Evolutionary conservation across 305 asterid genomes (phyloP).

Genomic region (Salvia sclarea): DNA sequence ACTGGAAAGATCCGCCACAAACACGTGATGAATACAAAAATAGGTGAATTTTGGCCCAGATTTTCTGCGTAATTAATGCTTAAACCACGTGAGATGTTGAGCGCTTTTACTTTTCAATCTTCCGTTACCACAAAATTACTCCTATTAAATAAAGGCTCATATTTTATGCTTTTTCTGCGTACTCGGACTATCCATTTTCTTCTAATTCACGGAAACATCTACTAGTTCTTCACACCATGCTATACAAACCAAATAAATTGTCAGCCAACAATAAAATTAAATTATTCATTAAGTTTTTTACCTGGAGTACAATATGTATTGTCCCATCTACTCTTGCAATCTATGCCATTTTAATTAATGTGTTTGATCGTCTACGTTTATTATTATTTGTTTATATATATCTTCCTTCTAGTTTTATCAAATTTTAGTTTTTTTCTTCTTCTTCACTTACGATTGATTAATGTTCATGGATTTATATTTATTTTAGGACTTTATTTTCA

Average conservation of each 20-base stretch:
- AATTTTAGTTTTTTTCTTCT: background rate
- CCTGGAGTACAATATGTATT: background rate
- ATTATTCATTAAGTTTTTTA: too few species aligned
- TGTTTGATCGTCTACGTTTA: too few species aligned
- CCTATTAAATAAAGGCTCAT: background rate
- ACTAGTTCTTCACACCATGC: too few species aligned
- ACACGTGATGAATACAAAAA: slow-evolving; percentile 2
- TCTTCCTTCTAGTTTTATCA: too few species aligned
- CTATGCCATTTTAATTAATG: background rate
- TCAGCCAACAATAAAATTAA: too few species aligned
- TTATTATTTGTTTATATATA: too few species aligned
- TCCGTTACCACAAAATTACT: background rate
- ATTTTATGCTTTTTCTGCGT: background rate
- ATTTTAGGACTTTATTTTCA: too few species aligned
- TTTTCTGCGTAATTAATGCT: slow-evolving; percentile 27
- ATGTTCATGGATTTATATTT: too few species aligned
- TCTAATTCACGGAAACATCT: background rate
- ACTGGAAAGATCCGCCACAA: background rate
- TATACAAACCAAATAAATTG: too few species aligned
- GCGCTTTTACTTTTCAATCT: slow-evolving; percentile 20
- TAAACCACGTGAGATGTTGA: slow-evolving; percentile 33
- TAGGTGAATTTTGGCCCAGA: slow-evolving; percentile 11
- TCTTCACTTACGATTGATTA: background rate
- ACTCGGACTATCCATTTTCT: background rate
- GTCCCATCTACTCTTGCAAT: background rate